Evolutionary conservation across 768 basidiomycete genomes (phyloP), one percentile per base, ranked within the genome.

Genomic region (Mycena amicta): DNA sequence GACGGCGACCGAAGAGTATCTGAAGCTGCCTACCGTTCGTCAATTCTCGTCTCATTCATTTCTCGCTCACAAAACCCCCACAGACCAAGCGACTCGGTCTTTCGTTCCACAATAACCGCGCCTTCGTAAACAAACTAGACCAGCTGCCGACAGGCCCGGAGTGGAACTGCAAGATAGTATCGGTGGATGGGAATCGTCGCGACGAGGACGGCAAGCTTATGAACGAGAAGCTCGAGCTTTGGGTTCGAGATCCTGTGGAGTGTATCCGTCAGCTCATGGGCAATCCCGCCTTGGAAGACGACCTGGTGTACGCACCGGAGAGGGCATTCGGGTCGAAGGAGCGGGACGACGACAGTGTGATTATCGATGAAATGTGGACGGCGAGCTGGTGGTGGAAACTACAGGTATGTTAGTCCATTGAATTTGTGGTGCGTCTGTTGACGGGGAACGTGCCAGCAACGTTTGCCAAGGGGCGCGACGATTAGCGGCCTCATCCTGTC

Each of bases 381-480:
- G 64, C 39, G 0, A 59, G 70, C 22, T 71, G 70, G 70, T 72
- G 71, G 70, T 68, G 67, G 67, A 45, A 68, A 39, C 41, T 59
- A 37, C 66, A 74, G 70, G 67, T 72, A 43, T 45, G 62, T 59
- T n/a, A n/a, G n/a, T n/a, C n/a, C n/a, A n/a, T n/a, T n/a, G n/a
- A n/a, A n/a, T 2, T n/a, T 18, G 20, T 11, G 3, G 22, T 23
- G 5, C 27, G 3, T 11, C 40, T n/a, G n/a, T n/a, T n/a, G n/a
- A n/a, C n/a, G n/a, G n/a, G n/a, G n/a, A n/a, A n/a, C n/a, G n/a
- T n/a, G n/a, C n/a, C n/a, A 57, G 56, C 20, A 57, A 45, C 50
- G 13, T 20, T 28, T 57, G 25, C 50, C 50, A 3, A n/a, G n/a
- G 5, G 56, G 56, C 22, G 65, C 69, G 0, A 49, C 64, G 15